Base-by-base conservation (phyloP, 73 alveolate genomes). In the Breviolum minutum region DNA sequence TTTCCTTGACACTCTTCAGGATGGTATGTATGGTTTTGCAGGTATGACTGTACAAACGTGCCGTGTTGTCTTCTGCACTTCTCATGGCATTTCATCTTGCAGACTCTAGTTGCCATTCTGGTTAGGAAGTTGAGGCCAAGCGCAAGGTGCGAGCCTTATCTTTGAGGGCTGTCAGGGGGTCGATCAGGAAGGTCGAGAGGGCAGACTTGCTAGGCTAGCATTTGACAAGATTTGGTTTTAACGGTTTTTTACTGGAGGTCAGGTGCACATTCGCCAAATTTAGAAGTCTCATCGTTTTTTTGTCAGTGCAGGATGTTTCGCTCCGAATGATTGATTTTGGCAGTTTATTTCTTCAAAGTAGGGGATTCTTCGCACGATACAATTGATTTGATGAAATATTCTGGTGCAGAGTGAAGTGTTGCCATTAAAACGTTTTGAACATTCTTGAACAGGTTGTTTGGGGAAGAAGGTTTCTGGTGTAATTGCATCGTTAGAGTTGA, bases 51-150 rank as follows among this genome's bases (percentile, higher is more conserved):
- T 40, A 40, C 54, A 40, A 40, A 40, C 54, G 5, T 2, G 54
- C 3, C 54, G 54, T 40, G 54, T 40, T 40, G 0, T 40, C 20
- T 69, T 17, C 26, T 69, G 80, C 80, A 69, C 80, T 17, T 24
- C 1, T 20, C 27, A 69, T 69, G 80, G 80, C 5, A 17, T 69
- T 69, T 69, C 80, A 40, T 3, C 54, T 40, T 40, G 54, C 5
- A 40, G 54, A 40, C 3, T 40, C 54, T 3, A 68, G 24, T 14
- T 22, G 77, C 1, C 3, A 17, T 14, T 4, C n/a, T 68, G n/a
- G 68, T 29, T 69, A 81, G 90, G 90, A 81, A 81, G 90, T 60
- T 24, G 90, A 81, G 70, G 90, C 90, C 48, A 81, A 81, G 90
- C 90, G 90, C 30, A 81, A 81, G 90, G 90, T 12, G 90, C 29